These are phyloP conservation scores for Xanthoconium separans DNA, from an alignment of 1,284 basidiomycete species.

Conservation along the genomic window DNA sequence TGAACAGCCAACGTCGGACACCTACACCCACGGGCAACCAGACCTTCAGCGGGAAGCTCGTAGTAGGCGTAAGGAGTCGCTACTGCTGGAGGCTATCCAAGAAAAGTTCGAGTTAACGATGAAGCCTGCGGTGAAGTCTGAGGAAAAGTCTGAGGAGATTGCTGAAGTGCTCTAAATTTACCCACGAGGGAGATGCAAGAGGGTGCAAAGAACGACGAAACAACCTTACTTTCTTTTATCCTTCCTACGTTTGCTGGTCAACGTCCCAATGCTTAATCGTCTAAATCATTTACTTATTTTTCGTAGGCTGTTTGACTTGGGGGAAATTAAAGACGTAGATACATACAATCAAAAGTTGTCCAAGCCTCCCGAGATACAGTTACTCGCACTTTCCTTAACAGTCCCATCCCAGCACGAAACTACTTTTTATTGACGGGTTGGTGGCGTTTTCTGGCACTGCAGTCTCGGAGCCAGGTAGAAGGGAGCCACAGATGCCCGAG, in stretches of 20 bases:
- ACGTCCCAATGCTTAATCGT: not conserved
- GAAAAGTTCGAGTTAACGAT: conserved; percentile 20
- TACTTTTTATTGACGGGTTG: conserved; percentile 27
- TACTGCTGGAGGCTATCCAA: conserved; percentile 11
- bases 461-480: conserved; percentile 21
- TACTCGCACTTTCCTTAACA: conserved; percentile 37
- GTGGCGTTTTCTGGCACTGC: conserved; percentile 12
- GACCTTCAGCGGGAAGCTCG: conserved; percentile 29
- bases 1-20: conserved; percentile 11
- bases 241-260: not conserved
- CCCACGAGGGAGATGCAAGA: not conserved
- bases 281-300: not conserved
- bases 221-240: not conserved
- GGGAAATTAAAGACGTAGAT: not conserved
- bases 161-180: not conserved
- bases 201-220: not conserved
- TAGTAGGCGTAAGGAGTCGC: conserved; percentile 8
- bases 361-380: not conserved
- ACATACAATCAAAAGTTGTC: conserved; percentile 1
- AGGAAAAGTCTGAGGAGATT: no score
- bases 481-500: conserved; percentile 55
- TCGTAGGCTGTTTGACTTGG: no score
- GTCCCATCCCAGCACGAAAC: conserved; percentile 69
- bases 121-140: not conserved
- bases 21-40: conserved; percentile 42